phyloP scores from a whole-genome alignment of 2,329 filamentous ascomycete species.

The Zelopaecilomyces penicillatus region DNA sequence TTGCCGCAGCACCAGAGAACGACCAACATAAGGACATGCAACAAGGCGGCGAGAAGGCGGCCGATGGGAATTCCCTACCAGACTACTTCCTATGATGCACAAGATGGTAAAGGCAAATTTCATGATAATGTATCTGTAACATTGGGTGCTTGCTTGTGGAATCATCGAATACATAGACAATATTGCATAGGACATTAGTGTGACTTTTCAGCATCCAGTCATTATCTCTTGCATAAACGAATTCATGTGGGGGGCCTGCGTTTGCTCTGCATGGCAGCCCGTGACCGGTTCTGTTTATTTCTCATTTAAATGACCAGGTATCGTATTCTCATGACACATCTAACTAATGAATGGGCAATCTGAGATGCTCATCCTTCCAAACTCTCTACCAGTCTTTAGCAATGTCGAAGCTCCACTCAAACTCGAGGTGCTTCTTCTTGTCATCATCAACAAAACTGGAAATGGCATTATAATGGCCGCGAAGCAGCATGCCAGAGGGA shows the following conservation, averaged over 20 bases:
- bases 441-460: conserved; percentile 96
- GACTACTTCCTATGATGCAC: conserved; percentile 58
- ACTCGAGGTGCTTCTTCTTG: conserved; percentile 78
- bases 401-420: conserved; percentile 96
- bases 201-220: no score
- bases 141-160: no score
- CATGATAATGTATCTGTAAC: no score
- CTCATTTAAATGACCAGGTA: background rate
- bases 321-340: conserved; percentile 13
- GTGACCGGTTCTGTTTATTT: no score
- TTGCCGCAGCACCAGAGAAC: conserved; percentile 93
- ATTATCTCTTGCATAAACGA: no score
- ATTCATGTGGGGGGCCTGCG: no score
- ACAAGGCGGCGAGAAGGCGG: conserved; percentile 63
- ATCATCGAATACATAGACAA: no score
- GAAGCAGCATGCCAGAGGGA: conserved; percentile 79
- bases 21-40: conserved; percentile 83
- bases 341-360: no score
- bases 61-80: conserved; percentile 54
- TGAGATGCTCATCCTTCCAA: background rate
- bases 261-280: no score
- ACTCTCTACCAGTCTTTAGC: conserved; percentile 78
- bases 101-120: no score
- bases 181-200: no score
- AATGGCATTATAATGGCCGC: conserved; percentile 81